Evolutionary conservation across 768 basidiomycete species (phyloP), one percentile per base, ranked within the genome.

Genomic region (Mycena pura): DNA sequence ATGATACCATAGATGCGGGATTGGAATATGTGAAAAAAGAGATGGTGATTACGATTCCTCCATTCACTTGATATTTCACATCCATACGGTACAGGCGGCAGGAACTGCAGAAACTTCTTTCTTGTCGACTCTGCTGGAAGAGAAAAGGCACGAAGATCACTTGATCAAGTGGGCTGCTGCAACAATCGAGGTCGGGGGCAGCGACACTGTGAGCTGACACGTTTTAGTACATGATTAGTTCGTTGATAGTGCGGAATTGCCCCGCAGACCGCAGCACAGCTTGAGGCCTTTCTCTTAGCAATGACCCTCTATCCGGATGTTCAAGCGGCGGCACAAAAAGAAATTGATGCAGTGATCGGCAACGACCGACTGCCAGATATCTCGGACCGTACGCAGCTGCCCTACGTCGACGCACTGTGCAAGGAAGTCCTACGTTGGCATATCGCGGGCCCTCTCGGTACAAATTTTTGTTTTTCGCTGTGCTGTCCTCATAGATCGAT

Each of bases 261-360:
- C n/a, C n/a, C n/a, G n/a, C n/a, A 57, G 55, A 57, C 29, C 9
- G 27, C 55, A 11, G 25, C 55, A 5, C 43, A 57, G 28, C 11
- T 57, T 6, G 29, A 32, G 21, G 55, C 27, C 13, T 57, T 57
- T 28, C 34, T 57, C 22, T 38, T 57, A 3, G 70, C 55, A 51
- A 52, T 70, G 73, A 45, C 63, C 67, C 38, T 73, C 72, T 11
- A 49, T 32, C 47, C 47, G 6, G 69, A 72, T 13, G 71, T 74
- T 2, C 78, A 79, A 48, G 40, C 21, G 7, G 31, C 65, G 17
- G 74, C 76, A 4, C 77, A 78, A 38, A 65, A 73, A 25, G 74
- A 79, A 57, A 38, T 80, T 13, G 77, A 78, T 53, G 60, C 48
- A 3, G 63, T 77, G 5, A 13, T 78, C 11, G 76, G 74, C 36